Conservation (phyloP, 2,329 filamentous ascomycete species). For the Cladophialophora yegresii region DNA sequence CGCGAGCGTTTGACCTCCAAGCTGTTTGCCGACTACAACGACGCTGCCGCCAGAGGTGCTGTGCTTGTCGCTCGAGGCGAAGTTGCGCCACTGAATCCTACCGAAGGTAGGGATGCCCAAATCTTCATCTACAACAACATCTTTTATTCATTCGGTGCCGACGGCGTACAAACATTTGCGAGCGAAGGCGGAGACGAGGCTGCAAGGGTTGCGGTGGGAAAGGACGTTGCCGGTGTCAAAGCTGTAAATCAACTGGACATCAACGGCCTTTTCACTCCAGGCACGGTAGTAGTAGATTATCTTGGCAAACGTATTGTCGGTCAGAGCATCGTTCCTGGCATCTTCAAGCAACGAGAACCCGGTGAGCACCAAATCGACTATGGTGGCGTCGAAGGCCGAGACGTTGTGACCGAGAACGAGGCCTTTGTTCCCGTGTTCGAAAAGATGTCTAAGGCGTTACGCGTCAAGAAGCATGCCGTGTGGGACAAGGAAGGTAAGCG, state of each 20-base stretch:
- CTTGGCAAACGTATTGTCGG: constrained; percentile 95
- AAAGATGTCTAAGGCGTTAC: constrained; percentile 85
- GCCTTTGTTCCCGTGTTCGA: constrained; percentile 81
- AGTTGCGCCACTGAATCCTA: constrained; percentile 90
- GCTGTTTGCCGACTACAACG: constrained; percentile 95
- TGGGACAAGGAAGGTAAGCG: constrained; percentile 95
- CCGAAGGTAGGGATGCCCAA: constrained; percentile 86
- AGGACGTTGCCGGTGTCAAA: constrained; percentile 92
- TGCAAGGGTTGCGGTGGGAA: constrained; percentile 90
- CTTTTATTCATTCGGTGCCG: constrained; percentile 97
- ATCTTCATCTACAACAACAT: constrained; percentile 99
- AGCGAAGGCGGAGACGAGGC: constrained; percentile 96
- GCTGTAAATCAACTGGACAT: constrained; percentile 97
- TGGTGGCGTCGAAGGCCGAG: constrained; percentile 94
- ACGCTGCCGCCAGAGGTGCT: constrained; percentile 87
- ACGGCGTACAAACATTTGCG: constrained; percentile 95
- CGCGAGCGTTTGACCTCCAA: constrained; percentile 91
- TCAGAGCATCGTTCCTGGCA: constrained; percentile 96
- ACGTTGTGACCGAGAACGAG: constrained; percentile 87
- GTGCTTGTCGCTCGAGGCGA: constrained; percentile 91
- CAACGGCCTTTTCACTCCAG: constrained; percentile 88
- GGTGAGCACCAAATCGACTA: constrained; percentile 99
- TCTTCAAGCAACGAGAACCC: constrained; percentile 97
- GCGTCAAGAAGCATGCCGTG: constrained; percentile 90
- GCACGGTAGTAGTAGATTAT: constrained; percentile 95